Evolutionary conservation across 2,329 filamentous ascomycete species (phyloP).

Genomic region (Hymenotorrendiella dingleyae): DNA sequence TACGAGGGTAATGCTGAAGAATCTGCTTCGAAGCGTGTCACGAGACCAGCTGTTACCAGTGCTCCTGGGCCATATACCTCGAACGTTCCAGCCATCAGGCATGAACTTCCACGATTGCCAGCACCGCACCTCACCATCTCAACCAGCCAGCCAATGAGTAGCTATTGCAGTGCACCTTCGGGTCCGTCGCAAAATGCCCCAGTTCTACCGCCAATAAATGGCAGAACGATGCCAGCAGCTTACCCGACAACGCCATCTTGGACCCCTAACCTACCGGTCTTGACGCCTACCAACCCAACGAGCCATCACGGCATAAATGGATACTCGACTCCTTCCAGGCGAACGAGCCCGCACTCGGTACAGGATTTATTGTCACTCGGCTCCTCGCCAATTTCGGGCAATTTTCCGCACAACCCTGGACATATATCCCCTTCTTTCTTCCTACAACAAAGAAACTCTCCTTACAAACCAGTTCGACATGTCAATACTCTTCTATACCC

Average conservation of each 20-base stretch:
- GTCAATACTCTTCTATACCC: constrained; percentile 90
- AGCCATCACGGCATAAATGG: constrained; percentile 20
- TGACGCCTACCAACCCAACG: constrained; percentile 26
- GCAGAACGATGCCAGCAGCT: constrained; percentile 69
- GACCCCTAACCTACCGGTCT: constrained; percentile 36
- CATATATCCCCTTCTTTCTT: constrained; percentile 74
- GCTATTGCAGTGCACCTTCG: constrained; percentile 16
- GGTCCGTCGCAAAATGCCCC: constrained; percentile 23
- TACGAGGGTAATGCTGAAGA: constrained; percentile 49
- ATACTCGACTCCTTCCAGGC: constrained; percentile 32
- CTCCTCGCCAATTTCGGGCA: constrained; percentile 32
- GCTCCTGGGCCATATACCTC: constrained; percentile 9
- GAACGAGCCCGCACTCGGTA: constrained; percentile 28
- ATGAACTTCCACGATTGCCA: constrained; percentile 51
- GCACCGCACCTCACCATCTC: constrained; percentile 60
- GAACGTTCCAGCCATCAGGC: constrained; percentile 16
- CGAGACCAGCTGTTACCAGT: constrained; percentile 19
- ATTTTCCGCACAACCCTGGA: constrained; percentile 42
- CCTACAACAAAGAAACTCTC: constrained; percentile 80
- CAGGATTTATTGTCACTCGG: constrained; percentile 31
- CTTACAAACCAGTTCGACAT: constrained; percentile 83
- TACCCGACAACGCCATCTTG: constrained; percentile 52
- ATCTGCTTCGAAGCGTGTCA: constrained; percentile 45
- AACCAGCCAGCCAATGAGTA: constrained; percentile 26
- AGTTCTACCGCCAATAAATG: constrained; percentile 26